Percentiles rank a stretch among this genome's conserved stretches.
Evolutionary conservation across 345 rosid species (phyloP).

Genomic region (Lumnitzera racemosa): DNA sequence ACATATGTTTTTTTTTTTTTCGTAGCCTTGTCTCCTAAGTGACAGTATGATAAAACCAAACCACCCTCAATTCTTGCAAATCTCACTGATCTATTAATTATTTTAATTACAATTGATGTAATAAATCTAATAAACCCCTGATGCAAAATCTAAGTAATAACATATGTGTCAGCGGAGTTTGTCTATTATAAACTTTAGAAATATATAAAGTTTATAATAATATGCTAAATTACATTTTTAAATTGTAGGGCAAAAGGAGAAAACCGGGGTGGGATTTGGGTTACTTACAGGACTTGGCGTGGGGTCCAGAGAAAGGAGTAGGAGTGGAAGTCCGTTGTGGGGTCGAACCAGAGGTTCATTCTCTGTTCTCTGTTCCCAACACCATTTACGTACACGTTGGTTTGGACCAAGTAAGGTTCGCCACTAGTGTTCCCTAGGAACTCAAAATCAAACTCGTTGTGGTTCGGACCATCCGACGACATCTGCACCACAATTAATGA

Average conservation of each 20-base stretch:
- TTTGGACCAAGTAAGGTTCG: constrained; percentile 85
- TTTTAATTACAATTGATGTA: too few species aligned
- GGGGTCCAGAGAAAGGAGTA: constrained; percentile 82
- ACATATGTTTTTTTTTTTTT: too few species aligned
- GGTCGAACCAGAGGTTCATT: constrained; percentile 91
- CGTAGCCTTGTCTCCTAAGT: too few species aligned
- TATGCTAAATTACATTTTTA: not conserved
- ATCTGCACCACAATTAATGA: constrained; percentile 36
- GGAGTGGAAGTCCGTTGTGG: constrained; percentile 79
- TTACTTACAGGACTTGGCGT: constrained; percentile 76
- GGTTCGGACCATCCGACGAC: constrained; percentile 92
- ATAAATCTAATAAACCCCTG: too few species aligned
- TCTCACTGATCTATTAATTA: too few species aligned
- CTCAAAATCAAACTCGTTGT: constrained; percentile 94
- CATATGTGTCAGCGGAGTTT: too few species aligned
- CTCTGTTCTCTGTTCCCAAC: constrained; percentile 96
- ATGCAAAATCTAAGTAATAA: too few species aligned
- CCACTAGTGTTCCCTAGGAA: constrained; percentile 91
- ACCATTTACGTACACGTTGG: constrained; percentile 86
- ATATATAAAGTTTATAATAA: too few species aligned
- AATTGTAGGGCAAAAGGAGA: too few species aligned
- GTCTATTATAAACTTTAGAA: too few species aligned
- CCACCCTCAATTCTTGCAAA: too few species aligned
- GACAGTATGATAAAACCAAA: too few species aligned
- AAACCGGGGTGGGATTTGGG: not conserved